Conservation (phyloP, 345 rosid genomes). For the Euclidium syriacum region DNA sequence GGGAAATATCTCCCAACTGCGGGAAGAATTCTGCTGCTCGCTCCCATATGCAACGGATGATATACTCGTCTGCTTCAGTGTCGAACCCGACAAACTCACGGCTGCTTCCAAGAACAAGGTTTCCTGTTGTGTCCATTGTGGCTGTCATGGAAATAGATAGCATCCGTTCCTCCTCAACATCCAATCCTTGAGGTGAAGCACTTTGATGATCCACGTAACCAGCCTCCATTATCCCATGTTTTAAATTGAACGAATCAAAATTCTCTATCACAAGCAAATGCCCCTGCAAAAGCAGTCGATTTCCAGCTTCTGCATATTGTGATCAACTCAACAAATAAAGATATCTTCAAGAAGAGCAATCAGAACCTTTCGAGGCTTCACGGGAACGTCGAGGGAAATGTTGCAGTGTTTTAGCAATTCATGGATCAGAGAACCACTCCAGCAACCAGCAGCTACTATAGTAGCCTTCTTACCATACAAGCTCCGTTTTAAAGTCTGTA, state of each 20-base stretch:
- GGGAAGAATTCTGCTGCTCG: slow-evolving; percentile 81
- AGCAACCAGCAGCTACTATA: slow-evolving; percentile 81
- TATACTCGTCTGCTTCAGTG: slow-evolving; percentile 57
- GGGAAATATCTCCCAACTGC: slow-evolving; percentile 43
- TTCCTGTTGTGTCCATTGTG: slow-evolving; percentile 63
- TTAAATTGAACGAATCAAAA: slow-evolving; percentile 50
- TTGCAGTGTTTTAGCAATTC: slow-evolving; percentile 48
- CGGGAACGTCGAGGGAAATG: slow-evolving; percentile 45
- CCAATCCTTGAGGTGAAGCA: slow-evolving; percentile 35
- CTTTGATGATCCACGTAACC: slow-evolving; percentile 57
- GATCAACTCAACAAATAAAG: background rate
- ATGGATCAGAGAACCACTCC: slow-evolving; percentile 73
- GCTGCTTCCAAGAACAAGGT: slow-evolving; percentile 90
- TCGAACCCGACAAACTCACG: slow-evolving; percentile 80
- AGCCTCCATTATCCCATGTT: slow-evolving; percentile 83
- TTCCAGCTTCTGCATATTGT: background rate
- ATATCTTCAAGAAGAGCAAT: background rate
- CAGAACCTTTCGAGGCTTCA: slow-evolving; percentile 82
- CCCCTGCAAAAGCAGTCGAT: slow-evolving; percentile 48
- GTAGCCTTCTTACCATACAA: slow-evolving; percentile 65
- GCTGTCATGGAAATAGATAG: slow-evolving; percentile 86
- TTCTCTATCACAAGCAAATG: slow-evolving; percentile 80
- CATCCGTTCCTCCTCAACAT: slow-evolving; percentile 35
- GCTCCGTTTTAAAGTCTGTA: slow-evolving; percentile 54
- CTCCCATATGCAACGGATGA: slow-evolving; percentile 61